These are phyloP conservation scores for Cyclotella choctawhatcheeana DNA, from an alignment of 108 stramenopile species.

Conservation along the genomic window DNA sequence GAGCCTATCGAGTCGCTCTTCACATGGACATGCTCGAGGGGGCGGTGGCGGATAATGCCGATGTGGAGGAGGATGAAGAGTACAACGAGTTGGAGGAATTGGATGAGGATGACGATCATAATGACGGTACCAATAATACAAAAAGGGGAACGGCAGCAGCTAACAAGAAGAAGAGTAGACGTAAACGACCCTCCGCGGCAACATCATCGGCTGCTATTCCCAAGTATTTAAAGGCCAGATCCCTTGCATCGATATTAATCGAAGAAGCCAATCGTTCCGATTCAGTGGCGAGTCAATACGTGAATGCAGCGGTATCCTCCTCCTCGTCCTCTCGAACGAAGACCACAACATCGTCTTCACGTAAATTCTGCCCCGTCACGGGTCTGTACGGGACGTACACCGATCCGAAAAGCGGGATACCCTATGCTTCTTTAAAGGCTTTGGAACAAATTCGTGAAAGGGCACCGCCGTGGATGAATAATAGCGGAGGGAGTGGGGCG, in stretches of 20 bases:
- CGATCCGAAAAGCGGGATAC: constrained; percentile 82
- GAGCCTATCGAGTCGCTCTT: constrained; percentile 62
- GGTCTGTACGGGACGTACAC: constrained; percentile 75
- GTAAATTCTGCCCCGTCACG: constrained; percentile 87
- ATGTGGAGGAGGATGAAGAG: constrained; percentile 73
- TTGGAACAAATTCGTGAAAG: constrained; percentile 86
- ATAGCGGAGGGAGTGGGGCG: constrained; percentile 37
- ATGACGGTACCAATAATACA: no score
- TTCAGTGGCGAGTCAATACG: constrained; percentile 67
- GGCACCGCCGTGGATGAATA: constrained; percentile 84
- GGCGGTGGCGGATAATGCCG: constrained; percentile 49
- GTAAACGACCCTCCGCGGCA: no score
- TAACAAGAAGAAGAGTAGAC: no score
- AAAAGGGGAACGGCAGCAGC: no score
- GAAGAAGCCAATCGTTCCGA: constrained; percentile 79
- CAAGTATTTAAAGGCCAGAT: constrained; percentile 80
- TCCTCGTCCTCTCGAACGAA: no score
- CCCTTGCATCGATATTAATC: constrained; percentile 75
- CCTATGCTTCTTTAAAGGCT: constrained; percentile 76
- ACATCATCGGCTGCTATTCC: no score
- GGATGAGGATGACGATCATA: constrained; percentile 47
- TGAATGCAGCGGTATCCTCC: constrained; percentile 69
- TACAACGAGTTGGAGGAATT: constrained; percentile 84
- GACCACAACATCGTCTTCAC: constrained; percentile 34
- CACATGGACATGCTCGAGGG: constrained; percentile 88